Evolutionary conservation across 371 early-diverging fungal species (phyloP), one percentile per base, ranked within the genome.

Genomic region (Rhizopus microsporus): DNA sequence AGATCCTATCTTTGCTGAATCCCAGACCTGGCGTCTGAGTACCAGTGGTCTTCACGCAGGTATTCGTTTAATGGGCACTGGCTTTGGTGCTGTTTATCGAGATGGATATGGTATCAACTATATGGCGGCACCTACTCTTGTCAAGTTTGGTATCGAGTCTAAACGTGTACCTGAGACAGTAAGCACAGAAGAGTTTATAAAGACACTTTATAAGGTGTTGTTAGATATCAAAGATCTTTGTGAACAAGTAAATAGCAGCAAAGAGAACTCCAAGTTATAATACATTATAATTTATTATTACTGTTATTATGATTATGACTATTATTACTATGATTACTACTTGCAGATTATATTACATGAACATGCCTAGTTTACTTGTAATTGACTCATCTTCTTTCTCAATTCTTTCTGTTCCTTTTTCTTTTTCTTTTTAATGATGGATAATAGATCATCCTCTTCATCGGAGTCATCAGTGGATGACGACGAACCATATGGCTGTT

Each of bases 31-130:
- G 86, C 68, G 76, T 35, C 74, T 96, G 13, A 88, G 88, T 46
- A 94, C 96, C 0, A 88, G 88, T 10, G 87, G 89, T 0, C 68
- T 95, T 54, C 85, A 86, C 64, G 81, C 89, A 0, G 88, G 88
- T 8, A 77, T 85, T 49, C 80, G 83, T 32, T 78, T 93, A 49
- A 80, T 82, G 46, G 90, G 90, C n/a, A 87, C 89, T 2, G 93
- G 93, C 0, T 93, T 92, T 64, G 92, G 91, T 39, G 76, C 84
- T 13, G 83, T 86, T n/a, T 80, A 65, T 48, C 81, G 79, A 0
- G 88, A 94, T 59, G 92, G 93, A 1, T 96, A 94, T 63, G 96
- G 95, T 33, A 88, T 92, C 67, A 95, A 95, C 74, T 96, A 96
- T 70, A 81, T 87, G 64, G 78, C 92, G 2, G 85, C 81, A 13